These are phyloP conservation scores for Viola odorata DNA, from an alignment of 345 rosid genomes.

Conservation along the genomic window DNA sequence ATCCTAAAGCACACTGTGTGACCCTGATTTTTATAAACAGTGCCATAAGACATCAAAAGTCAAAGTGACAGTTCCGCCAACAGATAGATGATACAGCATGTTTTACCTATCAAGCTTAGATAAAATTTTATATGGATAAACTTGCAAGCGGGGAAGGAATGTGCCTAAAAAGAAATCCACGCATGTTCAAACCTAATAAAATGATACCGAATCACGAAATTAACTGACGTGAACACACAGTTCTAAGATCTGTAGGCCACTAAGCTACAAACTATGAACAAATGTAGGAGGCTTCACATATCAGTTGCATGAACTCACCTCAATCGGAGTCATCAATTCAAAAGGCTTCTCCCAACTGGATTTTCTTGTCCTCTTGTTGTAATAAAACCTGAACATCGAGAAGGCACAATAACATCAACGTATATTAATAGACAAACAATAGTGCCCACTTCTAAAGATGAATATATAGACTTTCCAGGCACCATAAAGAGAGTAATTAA, in stretches of 20 bases:
- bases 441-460: too few species aligned
- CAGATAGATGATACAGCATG: slow-evolving; percentile 6
- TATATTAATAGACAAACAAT: too few species aligned
- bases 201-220: background rate
- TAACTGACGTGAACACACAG: background rate
- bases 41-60: background rate
- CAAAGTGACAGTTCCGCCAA: slow-evolving; percentile 11
- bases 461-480: too few species aligned
- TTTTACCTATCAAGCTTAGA: slow-evolving; percentile 12
- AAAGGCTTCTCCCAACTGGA: slow-evolving; percentile 95
- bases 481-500: too few species aligned
- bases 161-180: slow-evolving; percentile 3
- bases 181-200: background rate
- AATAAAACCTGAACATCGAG: slow-evolving; percentile 57
- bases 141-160: slow-evolving; percentile 6
- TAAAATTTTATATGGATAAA: slow-evolving; percentile 9
- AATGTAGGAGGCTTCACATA: slow-evolving; percentile 5
- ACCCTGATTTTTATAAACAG: background rate
- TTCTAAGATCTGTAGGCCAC: background rate
- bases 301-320: slow-evolving; percentile 47
- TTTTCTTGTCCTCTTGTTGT: slow-evolving; percentile 68
- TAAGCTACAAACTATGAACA: slow-evolving; percentile 5
- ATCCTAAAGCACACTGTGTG: too few species aligned
- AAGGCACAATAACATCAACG: slow-evolving; percentile 11
- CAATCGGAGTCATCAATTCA: slow-evolving; percentile 85